Percentiles rank a stretch among this genome's conserved stretches.
Evolutionary conservation across 106 monocot species (phyloP).

Genomic region (Dendrobium officinale): DNA sequence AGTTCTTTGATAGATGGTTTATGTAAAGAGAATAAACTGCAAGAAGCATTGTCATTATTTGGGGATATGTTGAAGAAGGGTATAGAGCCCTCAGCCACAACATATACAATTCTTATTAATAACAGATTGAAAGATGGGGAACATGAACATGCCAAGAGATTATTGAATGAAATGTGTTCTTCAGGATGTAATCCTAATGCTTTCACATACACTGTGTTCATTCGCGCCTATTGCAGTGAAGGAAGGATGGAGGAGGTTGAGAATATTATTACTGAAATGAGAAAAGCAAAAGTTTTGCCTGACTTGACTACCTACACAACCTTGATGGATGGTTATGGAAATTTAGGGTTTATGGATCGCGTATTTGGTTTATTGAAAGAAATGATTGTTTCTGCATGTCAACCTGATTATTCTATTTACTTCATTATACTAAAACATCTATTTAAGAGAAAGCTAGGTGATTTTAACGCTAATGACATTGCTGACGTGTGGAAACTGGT

Average conservation of each 20-base stretch:
- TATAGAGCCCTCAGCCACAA: slow-evolving; percentile 16
- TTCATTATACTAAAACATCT: slow-evolving; percentile 20
- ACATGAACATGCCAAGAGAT: slow-evolving; percentile 16
- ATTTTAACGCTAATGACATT: background rate
- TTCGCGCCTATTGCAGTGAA: slow-evolving; percentile 30
- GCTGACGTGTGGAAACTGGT: slow-evolving; percentile 22
- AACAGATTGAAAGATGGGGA: slow-evolving; percentile 26
- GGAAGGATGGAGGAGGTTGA: slow-evolving; percentile 25
- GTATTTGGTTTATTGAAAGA: slow-evolving; percentile 20
- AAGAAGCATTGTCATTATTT: slow-evolving; percentile 22
- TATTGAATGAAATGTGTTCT: slow-evolving; percentile 21
- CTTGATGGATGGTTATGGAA: slow-evolving; percentile 32
- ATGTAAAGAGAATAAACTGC: slow-evolving; percentile 23
- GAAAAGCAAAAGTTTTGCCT: slow-evolving; percentile 16
- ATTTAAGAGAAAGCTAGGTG: slow-evolving; percentile 4
- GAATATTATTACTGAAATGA: slow-evolving; percentile 34
- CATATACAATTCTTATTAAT: slow-evolving; percentile 30
- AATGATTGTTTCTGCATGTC: slow-evolving; percentile 17
- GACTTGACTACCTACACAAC: slow-evolving; percentile 26
- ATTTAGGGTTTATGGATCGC: slow-evolving; percentile 22
- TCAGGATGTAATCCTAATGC: slow-evolving; percentile 17
- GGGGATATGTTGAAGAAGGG: slow-evolving; percentile 26
- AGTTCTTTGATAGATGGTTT: slow-evolving; percentile 24
- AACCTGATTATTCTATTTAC: slow-evolving; percentile 18
- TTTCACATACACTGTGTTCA: slow-evolving; percentile 26